Evolutionary conservation across 2,329 filamentous ascomycete species (phyloP), one percentile per base, ranked within the genome.

Genomic region (Aspergillus vadensis): DNA sequence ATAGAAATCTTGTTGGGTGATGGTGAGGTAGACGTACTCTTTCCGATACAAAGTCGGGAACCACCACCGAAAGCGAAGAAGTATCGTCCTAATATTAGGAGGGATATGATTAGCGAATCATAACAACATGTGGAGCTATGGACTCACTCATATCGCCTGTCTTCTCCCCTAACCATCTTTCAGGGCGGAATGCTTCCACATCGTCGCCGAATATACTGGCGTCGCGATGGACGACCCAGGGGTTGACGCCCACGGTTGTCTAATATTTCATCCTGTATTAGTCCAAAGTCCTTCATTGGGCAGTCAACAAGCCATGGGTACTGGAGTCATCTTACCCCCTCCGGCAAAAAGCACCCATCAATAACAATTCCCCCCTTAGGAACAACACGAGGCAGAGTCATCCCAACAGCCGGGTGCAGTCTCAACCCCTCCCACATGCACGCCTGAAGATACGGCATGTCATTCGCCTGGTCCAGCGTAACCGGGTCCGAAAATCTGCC

Each of bases 391-490:
- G 66, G 58, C 14, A 71, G 65, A 17, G 65, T 69, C 39, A 69
- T 69, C 0, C 66, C 67, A 4, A 72, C 64, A 15, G 67, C 61
- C 2, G 74, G 65, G 44, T 76, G 72, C 23, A 75, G 62, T 2
- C 74, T 70, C 25, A 69, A 65, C 5, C 72, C 67, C 58, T 78
- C 75, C 58, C 76, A 76, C 60, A 72, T 66, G 55, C 70, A 70
- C 23, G 73, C 73, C 50, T 74, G 70, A 2, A 74, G 59, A 52
- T 68, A 69, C 1, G 69, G 66, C 43, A 75, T 43, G 30, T 68
- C 62, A 47, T 66, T 63, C 3, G 69, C 65, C 36, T 72, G 67
- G 2, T 63, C 62, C 47, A 68, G 69, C 6, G 41, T 52, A 10
- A 62, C 58, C 21, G 47, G 36, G 9, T 32, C 48, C 15, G 57